Evolutionary conservation across 2,329 filamentous ascomycete species (phyloP), one percentile per base, ranked within the genome.

Genomic region (Clonostachys byssicola): DNA sequence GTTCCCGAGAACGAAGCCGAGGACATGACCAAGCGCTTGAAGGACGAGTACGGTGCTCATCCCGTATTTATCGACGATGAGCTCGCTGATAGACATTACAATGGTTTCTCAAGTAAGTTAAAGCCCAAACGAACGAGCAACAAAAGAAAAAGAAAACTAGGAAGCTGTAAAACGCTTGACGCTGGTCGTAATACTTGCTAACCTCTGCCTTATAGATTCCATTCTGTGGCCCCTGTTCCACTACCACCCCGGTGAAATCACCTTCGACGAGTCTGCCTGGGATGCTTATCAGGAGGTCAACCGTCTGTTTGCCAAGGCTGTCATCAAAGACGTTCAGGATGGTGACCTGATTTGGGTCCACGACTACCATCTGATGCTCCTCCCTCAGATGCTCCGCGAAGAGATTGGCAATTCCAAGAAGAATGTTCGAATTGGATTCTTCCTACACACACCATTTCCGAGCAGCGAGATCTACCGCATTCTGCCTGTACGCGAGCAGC

Each of bases 151-250:
- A 35, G 40, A 34, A 40, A 23, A 17, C 9, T 30, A 30, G 23
- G 23, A 30, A 30, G 23, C 23, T 30, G 8, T 3, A 30, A 9
- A 30, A 30, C 23, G 8, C 23, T 10, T 10, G 23, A 30, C 9
- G 23, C 23, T 4, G 23, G 23, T 30, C 23, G 9, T 30, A 30
- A 10, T 30, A 30, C 9, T 10, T 30, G 23, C 23, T 30, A 30
- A 30, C 23, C 23, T 30, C 23, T 30, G 23, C 4, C 23, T 4
- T 34, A 12, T 55, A 92, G 90, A 99, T 70, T 95, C 90, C 8
- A 97, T 97, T 65, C 85, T 99, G 51, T 99, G 94, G 94, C 94
- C 94, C 4, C 83, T 99, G 38, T 95, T 99, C 75, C 94, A 97
- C 73, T 97, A 97, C 72, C 94, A 99, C 68, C 92, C 94, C 44